Percentiles rank a stretch among this genome's conserved stretches.
Conservation (phyloP, 305 asterid species). For the Solanum hybrid region DNA sequence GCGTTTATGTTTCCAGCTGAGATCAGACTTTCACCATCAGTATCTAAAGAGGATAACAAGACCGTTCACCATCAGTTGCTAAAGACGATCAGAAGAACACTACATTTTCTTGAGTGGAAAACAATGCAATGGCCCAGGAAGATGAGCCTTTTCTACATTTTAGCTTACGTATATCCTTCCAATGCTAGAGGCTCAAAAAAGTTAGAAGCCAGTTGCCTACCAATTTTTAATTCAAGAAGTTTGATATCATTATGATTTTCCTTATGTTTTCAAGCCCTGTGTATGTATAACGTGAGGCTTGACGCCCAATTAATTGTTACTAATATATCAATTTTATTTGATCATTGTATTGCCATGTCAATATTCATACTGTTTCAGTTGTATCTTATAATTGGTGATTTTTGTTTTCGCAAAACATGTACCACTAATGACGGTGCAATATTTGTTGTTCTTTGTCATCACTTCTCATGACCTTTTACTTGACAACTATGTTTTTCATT, state of each 20-base stretch:
- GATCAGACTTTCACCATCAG: not conserved
- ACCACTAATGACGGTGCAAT: no score
- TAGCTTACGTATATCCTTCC: not conserved
- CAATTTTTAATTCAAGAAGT: not conserved
- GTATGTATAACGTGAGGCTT: no score
- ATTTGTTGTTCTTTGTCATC: no score
- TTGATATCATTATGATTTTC: no score
- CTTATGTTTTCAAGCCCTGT: no score
- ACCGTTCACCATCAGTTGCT: not conserved
- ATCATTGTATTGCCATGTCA: no score
- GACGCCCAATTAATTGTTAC: no score
- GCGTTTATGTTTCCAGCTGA: not conserved
- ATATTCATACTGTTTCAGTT: no score
- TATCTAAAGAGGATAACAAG: not conserved
- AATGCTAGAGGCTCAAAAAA: not conserved
- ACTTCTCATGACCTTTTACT: no score
- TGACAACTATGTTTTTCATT: not conserved
- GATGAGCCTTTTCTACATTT: not conserved
- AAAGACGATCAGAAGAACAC: not conserved
- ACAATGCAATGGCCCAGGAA: not conserved
- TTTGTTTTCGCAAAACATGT: no score
- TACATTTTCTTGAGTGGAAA: not conserved
- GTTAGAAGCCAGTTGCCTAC: not conserved
- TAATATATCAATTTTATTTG: no score
- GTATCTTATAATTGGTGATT: no score